Conservation (phyloP, 139 green algal genomes). For the Haematococcus sp. region DNA sequence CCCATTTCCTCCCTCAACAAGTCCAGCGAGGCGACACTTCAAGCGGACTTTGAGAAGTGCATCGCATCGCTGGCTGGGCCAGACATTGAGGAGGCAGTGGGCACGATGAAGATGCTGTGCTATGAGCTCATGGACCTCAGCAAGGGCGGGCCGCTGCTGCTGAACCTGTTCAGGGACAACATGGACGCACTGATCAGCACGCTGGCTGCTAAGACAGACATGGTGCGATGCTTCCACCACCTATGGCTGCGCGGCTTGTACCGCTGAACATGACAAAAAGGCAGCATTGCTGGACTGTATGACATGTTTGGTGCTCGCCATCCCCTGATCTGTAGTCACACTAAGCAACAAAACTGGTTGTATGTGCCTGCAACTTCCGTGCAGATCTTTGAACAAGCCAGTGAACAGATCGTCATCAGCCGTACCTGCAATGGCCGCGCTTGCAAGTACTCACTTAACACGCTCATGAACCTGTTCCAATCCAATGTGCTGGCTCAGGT, state of each 20-base stretch:
- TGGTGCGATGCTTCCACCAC: slow-evolving; percentile 16
- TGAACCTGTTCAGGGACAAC: slow-evolving; percentile 29
- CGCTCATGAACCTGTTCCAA: slow-evolving; percentile 79
- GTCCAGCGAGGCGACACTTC: slow-evolving; percentile 4
- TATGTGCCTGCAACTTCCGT: no score
- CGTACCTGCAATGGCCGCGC: slow-evolving; percentile 25
- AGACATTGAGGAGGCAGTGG: slow-evolving; percentile 34
- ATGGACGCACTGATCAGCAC: slow-evolving; percentile 29
- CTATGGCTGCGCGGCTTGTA: no score
- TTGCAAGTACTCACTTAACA: slow-evolving; percentile 94
- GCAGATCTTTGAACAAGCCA: slow-evolving; percentile 5
- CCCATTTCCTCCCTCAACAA: background rate
- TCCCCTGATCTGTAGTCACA: no score
- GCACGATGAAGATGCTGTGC: slow-evolving; percentile 85
- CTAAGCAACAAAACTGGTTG: no score
- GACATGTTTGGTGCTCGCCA: no score
- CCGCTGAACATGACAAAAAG: no score
- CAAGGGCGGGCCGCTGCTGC: slow-evolving; percentile 10
- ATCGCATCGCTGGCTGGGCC: slow-evolving; percentile 11
- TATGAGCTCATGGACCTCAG: slow-evolving; percentile 66
- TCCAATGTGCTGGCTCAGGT: slow-evolving; percentile 15
- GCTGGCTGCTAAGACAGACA: slow-evolving; percentile 22
- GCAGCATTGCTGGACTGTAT: no score
- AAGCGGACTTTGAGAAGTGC: slow-evolving; percentile 21
- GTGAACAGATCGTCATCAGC: background rate